A percentile compares a stretch with the other conserved stretches of the same genome.
Conservation (phyloP, 2,329 filamentous ascomycete species). For the Neonectria hederae region DNA sequence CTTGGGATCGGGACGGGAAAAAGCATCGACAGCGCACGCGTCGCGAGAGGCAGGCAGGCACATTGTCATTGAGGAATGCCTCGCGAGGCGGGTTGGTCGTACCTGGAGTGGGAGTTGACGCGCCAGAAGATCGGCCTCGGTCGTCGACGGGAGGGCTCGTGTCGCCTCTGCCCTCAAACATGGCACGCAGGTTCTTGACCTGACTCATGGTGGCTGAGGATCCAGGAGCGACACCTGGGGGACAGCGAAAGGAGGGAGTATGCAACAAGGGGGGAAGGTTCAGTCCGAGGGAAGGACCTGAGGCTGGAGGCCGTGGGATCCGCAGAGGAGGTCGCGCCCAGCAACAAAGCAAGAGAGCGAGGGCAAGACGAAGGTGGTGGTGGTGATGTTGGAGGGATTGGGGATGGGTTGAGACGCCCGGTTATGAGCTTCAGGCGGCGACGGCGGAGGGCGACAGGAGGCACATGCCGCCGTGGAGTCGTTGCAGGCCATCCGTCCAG, state of each 20-base stretch:
- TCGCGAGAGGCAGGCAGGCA: conserved; percentile 23
- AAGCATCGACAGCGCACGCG: conserved; percentile 19
- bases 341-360: conserved; percentile 14
- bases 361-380: conserved; percentile 4
- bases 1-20: conserved; percentile 2
- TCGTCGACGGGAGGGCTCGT: conserved; percentile 66
- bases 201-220: conserved; percentile 65
- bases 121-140: conserved; percentile 74
- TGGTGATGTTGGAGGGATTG: conserved; percentile 3
- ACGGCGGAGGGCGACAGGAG: conserved; percentile 21
- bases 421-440: conserved; percentile 26
- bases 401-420: conserved; percentile 19
- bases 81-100: conserved; percentile 28
- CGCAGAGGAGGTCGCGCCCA: conserved; percentile 4
- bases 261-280: conserved; percentile 39
- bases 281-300: conserved; percentile 25
- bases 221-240: conserved; percentile 15
- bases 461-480: conserved; percentile 28
- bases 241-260: conserved; percentile 38
- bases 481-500: conserved; percentile 16
- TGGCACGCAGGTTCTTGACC: conserved; percentile 79
- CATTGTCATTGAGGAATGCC: conserved; percentile 16
- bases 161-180: conserved; percentile 79
- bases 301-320: conserved; percentile 18
- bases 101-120: conserved; percentile 48